phyloP scores from a whole-genome alignment of 768 basidiomycete species.

The Leccinum barrowsii region DNA sequence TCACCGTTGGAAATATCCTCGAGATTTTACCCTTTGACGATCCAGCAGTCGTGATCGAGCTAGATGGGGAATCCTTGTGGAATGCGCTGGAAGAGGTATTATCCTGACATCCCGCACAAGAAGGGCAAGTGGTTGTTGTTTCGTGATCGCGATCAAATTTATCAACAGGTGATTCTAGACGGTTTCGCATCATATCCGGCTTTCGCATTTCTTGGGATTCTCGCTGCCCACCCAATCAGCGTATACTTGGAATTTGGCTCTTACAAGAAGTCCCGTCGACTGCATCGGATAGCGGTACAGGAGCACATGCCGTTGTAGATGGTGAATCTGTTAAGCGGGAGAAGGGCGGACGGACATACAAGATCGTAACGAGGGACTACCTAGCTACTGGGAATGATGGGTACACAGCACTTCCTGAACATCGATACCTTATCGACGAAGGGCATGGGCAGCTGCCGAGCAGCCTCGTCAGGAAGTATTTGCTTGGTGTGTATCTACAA shows the following conservation, averaged over 20 bases:
- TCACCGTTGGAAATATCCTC: slow-evolving; percentile 83
- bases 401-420: slow-evolving; percentile 61
- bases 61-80: slow-evolving; percentile 80
- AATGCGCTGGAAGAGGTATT: slow-evolving; percentile 71
- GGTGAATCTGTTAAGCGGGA: slow-evolving; percentile 53
- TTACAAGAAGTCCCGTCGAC: slow-evolving; percentile 33
- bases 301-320: slow-evolving; percentile 36
- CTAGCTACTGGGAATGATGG: slow-evolving; percentile 85
- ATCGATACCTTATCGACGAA: slow-evolving; percentile 74
- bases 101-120: slow-evolving; percentile 81
- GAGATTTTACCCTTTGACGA: slow-evolving; percentile 91
- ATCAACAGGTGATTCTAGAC: slow-evolving; percentile 40
- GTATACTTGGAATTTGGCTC: slow-evolving; percentile 72
- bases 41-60: slow-evolving; percentile 73
- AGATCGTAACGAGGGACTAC: slow-evolving; percentile 80
- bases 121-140: slow-evolving; percentile 54
- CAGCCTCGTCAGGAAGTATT: slow-evolving; percentile 74
- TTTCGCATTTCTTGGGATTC: slow-evolving; percentile 88
- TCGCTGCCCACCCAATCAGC: slow-evolving; percentile 59
- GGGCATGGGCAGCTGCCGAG: slow-evolving; percentile 80
- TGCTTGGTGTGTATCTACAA: slow-evolving; percentile 54
- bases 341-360: slow-evolving; percentile 58
- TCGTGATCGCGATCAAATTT: background rate
- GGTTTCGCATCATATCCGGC: slow-evolving; percentile 86
- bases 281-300: slow-evolving; percentile 19